Conservation (phyloP, 768 basidiomycete genomes). For the Vararia minispora region DNA sequence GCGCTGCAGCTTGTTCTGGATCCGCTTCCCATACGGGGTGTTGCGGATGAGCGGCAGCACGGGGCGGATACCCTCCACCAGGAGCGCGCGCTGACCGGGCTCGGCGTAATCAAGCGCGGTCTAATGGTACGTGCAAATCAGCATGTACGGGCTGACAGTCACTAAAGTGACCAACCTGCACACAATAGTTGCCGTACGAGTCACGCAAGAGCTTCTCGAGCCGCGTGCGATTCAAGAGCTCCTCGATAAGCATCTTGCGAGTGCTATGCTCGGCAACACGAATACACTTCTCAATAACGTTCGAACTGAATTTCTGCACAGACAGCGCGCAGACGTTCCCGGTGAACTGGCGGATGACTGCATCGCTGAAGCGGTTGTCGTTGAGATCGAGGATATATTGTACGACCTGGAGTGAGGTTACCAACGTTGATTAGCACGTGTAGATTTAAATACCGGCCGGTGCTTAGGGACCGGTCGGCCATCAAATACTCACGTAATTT, state of each 20-base stretch:
- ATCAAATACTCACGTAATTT: conserved; percentile 56
- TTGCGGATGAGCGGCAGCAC: conserved; percentile 97
- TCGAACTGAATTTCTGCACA: conserved; percentile 98
- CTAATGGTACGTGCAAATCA: conserved; percentile 27
- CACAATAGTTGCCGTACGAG: conserved; percentile 94
- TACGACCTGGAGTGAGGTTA: conserved; percentile 49
- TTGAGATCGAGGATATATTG: conserved; percentile 99
- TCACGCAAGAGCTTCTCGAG: conserved; percentile 94
- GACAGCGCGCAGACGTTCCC: conserved; percentile 97
- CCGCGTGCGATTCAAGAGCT: conserved; percentile 87
- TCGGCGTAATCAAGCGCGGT: conserved; percentile 98
- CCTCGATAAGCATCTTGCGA: conserved; percentile 89
- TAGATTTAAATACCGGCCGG: no score
- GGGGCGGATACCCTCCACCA: conserved; percentile 97
- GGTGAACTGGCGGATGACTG: conserved; percentile 91
- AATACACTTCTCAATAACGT: conserved; percentile 94
- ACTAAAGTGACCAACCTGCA: conserved; percentile 44
- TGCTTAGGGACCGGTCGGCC: no score
- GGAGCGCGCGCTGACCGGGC: conserved; percentile 78
- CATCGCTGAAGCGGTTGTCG: conserved; percentile 97
- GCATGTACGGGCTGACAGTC: neutral
- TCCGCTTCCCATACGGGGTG: conserved; percentile 98
- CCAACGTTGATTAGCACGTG: conserved; percentile 4
- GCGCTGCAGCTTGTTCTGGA: conserved; percentile 96
- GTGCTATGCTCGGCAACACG: conserved; percentile 95